These are phyloP conservation scores for Lasiosphaeria miniovina DNA, from an alignment of 495 filamentous ascomycete genomes.

Conservation along the genomic window DNA sequence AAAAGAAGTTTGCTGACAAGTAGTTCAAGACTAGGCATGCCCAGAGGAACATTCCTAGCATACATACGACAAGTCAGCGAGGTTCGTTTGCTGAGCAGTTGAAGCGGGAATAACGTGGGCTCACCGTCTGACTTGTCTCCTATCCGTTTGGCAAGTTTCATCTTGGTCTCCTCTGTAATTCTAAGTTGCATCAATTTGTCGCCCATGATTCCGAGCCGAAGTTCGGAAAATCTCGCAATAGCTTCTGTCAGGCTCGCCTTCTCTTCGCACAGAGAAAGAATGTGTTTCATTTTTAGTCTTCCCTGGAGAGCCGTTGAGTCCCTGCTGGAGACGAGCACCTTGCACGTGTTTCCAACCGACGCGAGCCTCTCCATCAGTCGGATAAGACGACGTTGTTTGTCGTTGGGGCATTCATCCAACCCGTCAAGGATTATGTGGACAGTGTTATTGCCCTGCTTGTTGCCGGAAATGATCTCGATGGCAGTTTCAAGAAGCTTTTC, in stretches of 20 bases:
- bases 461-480: slow-evolving; percentile 6
- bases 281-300: slow-evolving; percentile 12
- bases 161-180: slow-evolving; percentile 15
- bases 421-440: slow-evolving; percentile 29
- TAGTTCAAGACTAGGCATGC: slow-evolving; percentile 34
- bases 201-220: slow-evolving; percentile 15
- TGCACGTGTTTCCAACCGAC: slow-evolving; percentile 15
- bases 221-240: slow-evolving; percentile 21
- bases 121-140: slow-evolving; percentile 27
- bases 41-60: slow-evolving; percentile 35
- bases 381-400: slow-evolving; percentile 25
- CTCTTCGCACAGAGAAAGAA: slow-evolving; percentile 30
- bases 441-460: slow-evolving; percentile 1
- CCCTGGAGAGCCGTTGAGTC: slow-evolving; percentile 6
- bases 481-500: slow-evolving; percentile 22
- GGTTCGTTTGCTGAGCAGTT: slow-evolving; percentile 5
- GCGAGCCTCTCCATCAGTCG: slow-evolving; percentile 22
- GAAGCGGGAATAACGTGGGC: neutral
- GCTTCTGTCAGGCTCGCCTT: slow-evolving; percentile 20
- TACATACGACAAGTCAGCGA: neutral
- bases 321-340: slow-evolving; percentile 27
- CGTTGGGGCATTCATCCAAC: slow-evolving; percentile 28
- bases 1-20: slow-evolving; percentile 30
- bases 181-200: slow-evolving; percentile 21
- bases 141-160: slow-evolving; percentile 12